Conservation (phyloP, 371 early-diverging fungal genomes). For the Choanephora cucurbitarum region DNA sequence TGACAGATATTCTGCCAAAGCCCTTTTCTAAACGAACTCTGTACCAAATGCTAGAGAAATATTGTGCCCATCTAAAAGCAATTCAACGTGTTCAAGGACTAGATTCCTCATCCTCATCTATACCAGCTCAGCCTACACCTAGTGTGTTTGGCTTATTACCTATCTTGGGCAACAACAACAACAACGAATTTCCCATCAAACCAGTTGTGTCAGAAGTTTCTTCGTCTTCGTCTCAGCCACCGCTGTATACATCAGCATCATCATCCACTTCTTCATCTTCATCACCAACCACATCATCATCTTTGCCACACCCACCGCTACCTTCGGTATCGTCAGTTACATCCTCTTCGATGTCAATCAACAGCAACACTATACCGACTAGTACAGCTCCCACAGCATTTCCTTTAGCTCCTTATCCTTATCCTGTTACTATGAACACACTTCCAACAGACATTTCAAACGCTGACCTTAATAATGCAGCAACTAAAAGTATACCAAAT, state of each 20-base stretch:
- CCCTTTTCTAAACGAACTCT: constrained; percentile 68
- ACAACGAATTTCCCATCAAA: background rate
- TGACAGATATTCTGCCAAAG: constrained; percentile 82
- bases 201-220: background rate
- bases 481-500: constrained; percentile 26
- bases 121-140: constrained; percentile 3
- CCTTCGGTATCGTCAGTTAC: no score
- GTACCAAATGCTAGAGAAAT: constrained; percentile 61
- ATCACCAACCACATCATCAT: no score
- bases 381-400: constrained; percentile 17
- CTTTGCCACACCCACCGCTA: no score
- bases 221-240: background rate
- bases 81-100: constrained; percentile 21
- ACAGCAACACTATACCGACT: constrained; percentile 1
- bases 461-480: constrained; percentile 4
- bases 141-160: constrained; percentile 12
- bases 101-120: constrained; percentile 6
- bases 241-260: background rate
- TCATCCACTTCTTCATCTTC: background rate
- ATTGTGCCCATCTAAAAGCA: constrained; percentile 59
- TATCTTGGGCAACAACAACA: background rate
- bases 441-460: constrained; percentile 21
- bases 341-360: background rate
- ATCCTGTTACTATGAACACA: constrained; percentile 37
- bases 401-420: constrained; percentile 34